Percentiles rank a stretch among this genome's conserved stretches.
Conservation (phyloP, 1,284 basidiomycete genomes). For the Pascua sp. region DNA sequence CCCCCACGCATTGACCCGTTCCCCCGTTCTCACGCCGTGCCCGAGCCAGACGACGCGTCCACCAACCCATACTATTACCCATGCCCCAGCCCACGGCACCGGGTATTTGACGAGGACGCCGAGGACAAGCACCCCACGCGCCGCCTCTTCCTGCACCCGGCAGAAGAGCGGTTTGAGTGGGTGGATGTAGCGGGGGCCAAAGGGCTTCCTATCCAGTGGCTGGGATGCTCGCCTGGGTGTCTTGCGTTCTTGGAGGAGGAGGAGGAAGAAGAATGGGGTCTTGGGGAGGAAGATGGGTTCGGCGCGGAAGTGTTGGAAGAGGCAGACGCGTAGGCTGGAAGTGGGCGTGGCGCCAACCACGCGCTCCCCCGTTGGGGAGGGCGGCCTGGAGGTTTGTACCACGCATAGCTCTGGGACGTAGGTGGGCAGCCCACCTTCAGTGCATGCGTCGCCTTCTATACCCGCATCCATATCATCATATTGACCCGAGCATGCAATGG, state of each 20-base stretch:
- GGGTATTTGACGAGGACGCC: constrained; percentile 15
- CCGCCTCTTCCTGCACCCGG: constrained; percentile 40
- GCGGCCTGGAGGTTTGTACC: too few species aligned
- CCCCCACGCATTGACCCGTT: constrained; percentile 22
- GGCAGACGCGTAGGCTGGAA: too few species aligned
- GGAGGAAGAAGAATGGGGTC: constrained; percentile 24
- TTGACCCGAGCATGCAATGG: too few species aligned
- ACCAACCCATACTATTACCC: constrained; percentile 42
- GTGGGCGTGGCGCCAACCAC: too few species aligned
- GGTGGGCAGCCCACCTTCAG: too few species aligned
- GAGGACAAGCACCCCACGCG: constrained; percentile 12
- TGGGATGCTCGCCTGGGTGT: constrained; percentile 46
- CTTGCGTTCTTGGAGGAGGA: constrained; percentile 39
- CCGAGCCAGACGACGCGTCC: constrained; percentile 40
- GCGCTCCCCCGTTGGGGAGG: too few species aligned
- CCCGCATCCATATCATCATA: too few species aligned
- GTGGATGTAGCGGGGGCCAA: constrained; percentile 26
- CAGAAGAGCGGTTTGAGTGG: constrained; percentile 48
- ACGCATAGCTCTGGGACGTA: too few species aligned
- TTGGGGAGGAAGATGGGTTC: constrained; percentile 16
- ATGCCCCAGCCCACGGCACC: constrained; percentile 43
- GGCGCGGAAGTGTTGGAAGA: background rate
- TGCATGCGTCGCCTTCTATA: too few species aligned
- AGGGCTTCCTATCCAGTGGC: constrained; percentile 41
- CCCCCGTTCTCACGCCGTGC: constrained; percentile 24